Conservation (phyloP, 805 yeast species). For the Kodamaea fukazawae region DNA sequence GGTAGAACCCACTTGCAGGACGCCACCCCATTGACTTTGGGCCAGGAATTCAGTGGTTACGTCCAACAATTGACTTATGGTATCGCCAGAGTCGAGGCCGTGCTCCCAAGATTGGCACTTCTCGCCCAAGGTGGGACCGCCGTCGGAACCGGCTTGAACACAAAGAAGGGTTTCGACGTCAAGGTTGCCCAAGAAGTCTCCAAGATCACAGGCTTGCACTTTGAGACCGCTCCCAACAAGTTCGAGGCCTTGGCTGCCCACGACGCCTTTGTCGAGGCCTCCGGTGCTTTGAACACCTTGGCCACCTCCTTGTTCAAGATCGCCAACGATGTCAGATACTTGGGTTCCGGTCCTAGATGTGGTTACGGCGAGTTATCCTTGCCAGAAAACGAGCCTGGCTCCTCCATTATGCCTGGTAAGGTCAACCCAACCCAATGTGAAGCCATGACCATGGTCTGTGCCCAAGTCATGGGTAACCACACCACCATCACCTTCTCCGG, state of each 20-base stretch:
- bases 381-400: slow-evolving; percentile 42
- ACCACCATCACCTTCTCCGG: slow-evolving; percentile 39
- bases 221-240: slow-evolving; percentile 40
- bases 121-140: slow-evolving; percentile 44
- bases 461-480: slow-evolving; percentile 40
- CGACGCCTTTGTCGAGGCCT: slow-evolving; percentile 40
- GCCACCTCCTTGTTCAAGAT: slow-evolving; percentile 38
- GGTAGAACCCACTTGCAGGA: slow-evolving; percentile 43
- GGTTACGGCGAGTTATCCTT: slow-evolving; percentile 40
- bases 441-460: slow-evolving; percentile 41
- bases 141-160: slow-evolving; percentile 41
- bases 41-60: slow-evolving; percentile 40
- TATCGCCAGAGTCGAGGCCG: slow-evolving; percentile 30
- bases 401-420: slow-evolving; percentile 43
- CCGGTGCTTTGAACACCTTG: slow-evolving; percentile 39
- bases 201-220: slow-evolving; percentile 30
- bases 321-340: slow-evolving; percentile 39
- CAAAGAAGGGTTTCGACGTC: slow-evolving; percentile 36
- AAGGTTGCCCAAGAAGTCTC: slow-evolving; percentile 34
- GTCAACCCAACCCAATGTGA: slow-evolving; percentile 42
- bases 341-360: slow-evolving; percentile 42
- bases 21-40: slow-evolving; percentile 41
- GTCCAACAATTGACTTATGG: slow-evolving; percentile 37
- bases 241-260: slow-evolving; percentile 42
- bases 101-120: slow-evolving; percentile 31